Evolutionary conservation across 176 grass and related monocot genomes (phyloP), one percentile per base, ranked within the genome.

Genomic region (Aegilops bicornis): DNA sequence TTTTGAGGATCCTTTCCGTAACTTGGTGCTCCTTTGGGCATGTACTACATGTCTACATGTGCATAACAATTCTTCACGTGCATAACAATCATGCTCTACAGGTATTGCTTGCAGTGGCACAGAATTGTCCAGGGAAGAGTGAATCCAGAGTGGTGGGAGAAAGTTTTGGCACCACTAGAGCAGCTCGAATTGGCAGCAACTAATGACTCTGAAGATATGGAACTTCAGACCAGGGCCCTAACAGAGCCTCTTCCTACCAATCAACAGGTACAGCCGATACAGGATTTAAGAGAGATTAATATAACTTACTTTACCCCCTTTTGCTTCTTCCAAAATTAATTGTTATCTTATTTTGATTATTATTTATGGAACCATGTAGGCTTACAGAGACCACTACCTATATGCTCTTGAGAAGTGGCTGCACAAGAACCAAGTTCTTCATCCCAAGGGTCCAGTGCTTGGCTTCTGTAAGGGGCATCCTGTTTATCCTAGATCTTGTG

Each of bases 211-310:
- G 96, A 98, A 91, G 93, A 98, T 36, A 92, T 95, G 43, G 96
- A 98, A 79, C 93, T 98, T 81, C 88, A 93, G 83, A 98, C 86
- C 43, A 93, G 93, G 80, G 91, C 91, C 48, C 80, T 98, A 84
- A 98, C 93, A 31, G 96, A 98, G 60, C 93, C 93, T 86, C 91
- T 98, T 94, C 96, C 96, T 83, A 98, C 93, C 43, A 96, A 81
- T 92, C 94, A 98, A 91, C 90, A 91, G 88, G 96, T 92, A 95
- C 60, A 74, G 37, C 42, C 5, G 7, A 73, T 74, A 45, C 33
- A 72, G 59, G 19, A 77, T 86, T 73, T 74, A 40, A 31, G 73
- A 63, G 58, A 88, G 16, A 71, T 78, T 79, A 56, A 15, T 56
- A 14, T 75, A 37, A 43, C 7, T 29, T 86, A 7, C 39, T 82